These are phyloP conservation scores for Eucalyptus paniculata DNA, from an alignment of 345 rosid species.

Conservation along the genomic window DNA sequence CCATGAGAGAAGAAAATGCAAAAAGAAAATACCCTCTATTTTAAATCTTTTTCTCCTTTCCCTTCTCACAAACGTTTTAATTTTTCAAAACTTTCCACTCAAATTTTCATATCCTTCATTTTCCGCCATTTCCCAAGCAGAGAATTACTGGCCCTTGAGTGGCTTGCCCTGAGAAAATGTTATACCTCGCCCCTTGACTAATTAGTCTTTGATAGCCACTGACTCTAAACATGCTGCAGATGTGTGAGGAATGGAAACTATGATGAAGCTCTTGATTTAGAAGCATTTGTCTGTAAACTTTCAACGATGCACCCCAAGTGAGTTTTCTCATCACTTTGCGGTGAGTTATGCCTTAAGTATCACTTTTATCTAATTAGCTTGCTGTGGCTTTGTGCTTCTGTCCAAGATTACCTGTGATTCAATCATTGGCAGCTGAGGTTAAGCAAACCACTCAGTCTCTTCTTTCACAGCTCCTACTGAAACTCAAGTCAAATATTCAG, in stretches of 20 bases:
- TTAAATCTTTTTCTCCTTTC: not conserved
- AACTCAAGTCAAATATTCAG: constrained; percentile 91
- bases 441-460: constrained; percentile 92
- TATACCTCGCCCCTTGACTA: not conserved
- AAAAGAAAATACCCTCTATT: not conserved
- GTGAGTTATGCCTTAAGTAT: not conserved
- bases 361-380: not conserved
- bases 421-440: constrained; percentile 82
- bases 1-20: not conserved
- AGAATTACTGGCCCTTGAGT: not conserved
- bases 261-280: constrained; percentile 96
- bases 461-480: constrained; percentile 86
- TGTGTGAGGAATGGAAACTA: constrained; percentile 95
- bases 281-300: constrained; percentile 86
- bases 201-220: not conserved
- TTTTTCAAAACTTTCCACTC: not conserved
- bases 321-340: constrained; percentile 9
- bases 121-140: not conserved
- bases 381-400: not conserved
- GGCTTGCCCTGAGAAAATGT: not conserved
- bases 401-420: constrained; percentile 75
- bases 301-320: constrained; percentile 96
- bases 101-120: not conserved
- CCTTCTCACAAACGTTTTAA: not conserved
- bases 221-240: constrained; percentile 17